A percentile compares a stretch with the other conserved stretches of the same genome.
phyloP scores from a whole-genome alignment of 352 stramenopile species.

The Phytophthora hibernalis region DNA sequence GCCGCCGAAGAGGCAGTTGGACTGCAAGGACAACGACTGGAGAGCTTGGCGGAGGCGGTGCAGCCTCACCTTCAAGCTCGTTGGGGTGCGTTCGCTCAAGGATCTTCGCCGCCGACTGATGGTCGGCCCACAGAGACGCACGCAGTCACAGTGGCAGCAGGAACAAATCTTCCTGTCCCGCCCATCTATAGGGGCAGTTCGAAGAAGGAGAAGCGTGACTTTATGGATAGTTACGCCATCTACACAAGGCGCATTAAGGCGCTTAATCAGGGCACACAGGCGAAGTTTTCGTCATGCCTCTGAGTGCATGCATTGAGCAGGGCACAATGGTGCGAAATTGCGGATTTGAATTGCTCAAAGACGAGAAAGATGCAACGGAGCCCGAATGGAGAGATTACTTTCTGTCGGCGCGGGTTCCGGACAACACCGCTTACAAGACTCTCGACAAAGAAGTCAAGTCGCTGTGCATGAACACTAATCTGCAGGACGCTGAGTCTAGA shows the following conservation, averaged over 20 bases:
- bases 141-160: constrained; percentile 14
- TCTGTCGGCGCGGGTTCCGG: constrained; percentile 9
- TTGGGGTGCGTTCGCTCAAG: too few relatives aligned
- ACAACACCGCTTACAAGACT: constrained; percentile 22
- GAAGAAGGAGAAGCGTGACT: constrained; percentile 19
- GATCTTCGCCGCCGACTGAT: too few relatives aligned
- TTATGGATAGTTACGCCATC: constrained; percentile 22
- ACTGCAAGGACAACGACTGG: too few relatives aligned
- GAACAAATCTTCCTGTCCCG: constrained; percentile 16
- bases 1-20: too few relatives aligned
- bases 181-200: constrained; percentile 18
- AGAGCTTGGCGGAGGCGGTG: too few relatives aligned
- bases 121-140: too few relatives aligned
- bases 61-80: too few relatives aligned
- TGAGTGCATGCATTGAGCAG: constrained; percentile 21
- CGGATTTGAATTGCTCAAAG: constrained; percentile 23
- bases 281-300: constrained; percentile 21
- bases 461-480: too few relatives aligned
- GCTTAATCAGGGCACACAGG: constrained; percentile 12
- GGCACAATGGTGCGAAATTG: constrained; percentile 12
- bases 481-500: too few relatives aligned
- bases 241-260: constrained; percentile 15
- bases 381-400: constrained; percentile 15
- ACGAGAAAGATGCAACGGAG: constrained; percentile 10
- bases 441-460: constrained; percentile 3